Evolutionary conservation across 106 monocot species (phyloP), one percentile per base, ranked within the genome.

Genomic region (Chionographis japonica): DNA sequence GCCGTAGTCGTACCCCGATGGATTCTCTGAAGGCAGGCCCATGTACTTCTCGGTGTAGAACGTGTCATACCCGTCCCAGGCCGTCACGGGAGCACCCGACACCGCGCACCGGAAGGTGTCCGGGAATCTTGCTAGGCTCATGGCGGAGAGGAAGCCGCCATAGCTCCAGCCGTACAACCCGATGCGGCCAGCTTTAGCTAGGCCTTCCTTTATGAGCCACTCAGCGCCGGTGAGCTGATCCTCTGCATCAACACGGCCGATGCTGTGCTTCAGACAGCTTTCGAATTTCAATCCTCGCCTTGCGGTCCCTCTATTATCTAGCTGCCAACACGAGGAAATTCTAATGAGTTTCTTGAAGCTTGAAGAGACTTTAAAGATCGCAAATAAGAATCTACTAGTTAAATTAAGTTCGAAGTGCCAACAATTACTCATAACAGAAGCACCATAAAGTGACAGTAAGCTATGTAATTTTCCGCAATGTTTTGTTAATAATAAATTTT

Each of bases 91-190:
- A 20, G 98, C 98, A 16, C 98, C 98, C 3, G 97, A 71, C 0
- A 93, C 87, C 0, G 92, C 97, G 60, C 89, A 89, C 0, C 69
- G 2, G 70, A 90, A 98, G 1, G 74, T 79, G 15, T 85, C 85
- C 2, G 97, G 92, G 40, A 85, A 92, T 18, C 79, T 80, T 37
- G 87, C 80, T 3, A 98, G 76, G 58, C 83, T 54, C 83, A 89
- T 80, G 42, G 90, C 93, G 3, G 93, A 86, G 40, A 93, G 82
- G 52, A 87, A 98, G 3, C 98, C 98, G 35, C 98, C 98, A 56
- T 90, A 98, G 67, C 98, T 93, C 93, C 92, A 98, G 37, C 98
- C 98, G 37, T 93, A 93, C 6, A 98, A 52, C 18, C 98, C 93
- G 13, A 93, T 85, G 27, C 80, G 89, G 11, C 75, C 85, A 56